A percentile compares a stretch with the other conserved stretches of the same genome.
Conservation (phyloP, 345 rosid species). For the Eutrema yunnanense region DNA sequence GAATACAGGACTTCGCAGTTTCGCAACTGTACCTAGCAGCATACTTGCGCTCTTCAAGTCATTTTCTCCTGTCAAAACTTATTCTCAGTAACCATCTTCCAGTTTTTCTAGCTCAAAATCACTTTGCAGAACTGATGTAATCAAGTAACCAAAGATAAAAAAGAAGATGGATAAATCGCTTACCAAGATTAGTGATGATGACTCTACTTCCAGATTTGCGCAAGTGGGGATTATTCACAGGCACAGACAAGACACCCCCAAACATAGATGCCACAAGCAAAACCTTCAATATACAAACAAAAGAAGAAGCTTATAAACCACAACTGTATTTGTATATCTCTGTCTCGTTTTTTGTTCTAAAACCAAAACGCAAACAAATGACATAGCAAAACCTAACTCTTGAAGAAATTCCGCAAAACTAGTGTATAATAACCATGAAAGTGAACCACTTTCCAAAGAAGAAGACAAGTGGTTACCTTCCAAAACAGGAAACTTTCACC, state of each 20-base stretch:
- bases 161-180: not conserved
- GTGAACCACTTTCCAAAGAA: not conserved
- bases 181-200: conserved; percentile 66
- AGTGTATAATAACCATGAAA: conserved; percentile 5
- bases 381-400: not conserved
- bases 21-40: conserved; percentile 43
- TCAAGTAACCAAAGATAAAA: not conserved
- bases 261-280: conserved; percentile 51
- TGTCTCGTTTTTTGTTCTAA: not conserved
- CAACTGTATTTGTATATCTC: not conserved
- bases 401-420: not conserved
- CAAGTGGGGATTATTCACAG: conserved; percentile 64
- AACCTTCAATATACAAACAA: conserved; percentile 4
- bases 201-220: conserved; percentile 85
- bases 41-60: conserved; percentile 42
- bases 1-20: conserved; percentile 62
- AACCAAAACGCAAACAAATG: not conserved
- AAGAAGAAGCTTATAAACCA: not conserved
- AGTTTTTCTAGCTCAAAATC: not conserved
- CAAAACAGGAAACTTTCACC: conserved; percentile 3
- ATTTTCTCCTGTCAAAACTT: conserved; percentile 38
- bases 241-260: conserved; percentile 48
- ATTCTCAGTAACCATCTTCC: conserved; percentile 35
- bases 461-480: conserved; percentile 19
- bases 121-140: not conserved